phyloP scores from a whole-genome alignment of 495 filamentous ascomycete genomes.

The Arthonia radiata region DNA sequence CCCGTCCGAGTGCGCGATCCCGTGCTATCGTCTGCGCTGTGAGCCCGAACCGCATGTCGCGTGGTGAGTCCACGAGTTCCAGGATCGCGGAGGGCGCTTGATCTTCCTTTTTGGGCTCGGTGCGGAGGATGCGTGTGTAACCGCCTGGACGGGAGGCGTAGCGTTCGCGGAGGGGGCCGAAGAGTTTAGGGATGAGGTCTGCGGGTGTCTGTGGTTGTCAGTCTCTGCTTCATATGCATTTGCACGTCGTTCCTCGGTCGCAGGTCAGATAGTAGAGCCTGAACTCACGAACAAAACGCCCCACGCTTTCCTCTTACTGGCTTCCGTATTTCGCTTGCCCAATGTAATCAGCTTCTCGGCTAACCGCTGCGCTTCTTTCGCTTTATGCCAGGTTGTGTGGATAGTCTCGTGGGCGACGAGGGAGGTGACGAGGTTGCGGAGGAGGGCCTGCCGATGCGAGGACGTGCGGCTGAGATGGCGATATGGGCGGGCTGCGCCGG shows the following conservation, averaged over 20 bases:
- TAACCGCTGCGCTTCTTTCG: constrained; percentile 81
- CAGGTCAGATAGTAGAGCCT: neutral
- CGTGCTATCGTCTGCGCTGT: constrained; percentile 57
- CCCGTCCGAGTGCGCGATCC: constrained; percentile 15
- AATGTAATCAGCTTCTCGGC: constrained; percentile 86
- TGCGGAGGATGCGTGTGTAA: constrained; percentile 79
- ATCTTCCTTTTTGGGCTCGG: constrained; percentile 48
- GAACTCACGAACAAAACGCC: constrained; percentile 60
- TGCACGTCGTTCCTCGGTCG: neutral
- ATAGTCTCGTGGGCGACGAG: constrained; percentile 82
- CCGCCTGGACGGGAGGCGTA: constrained; percentile 67
- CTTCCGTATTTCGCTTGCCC: constrained; percentile 72
- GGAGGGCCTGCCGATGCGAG: constrained; percentile 70
- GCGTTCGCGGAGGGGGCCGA: constrained; percentile 54
- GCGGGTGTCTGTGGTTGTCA: constrained; percentile 26
- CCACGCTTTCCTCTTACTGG: constrained; percentile 36
- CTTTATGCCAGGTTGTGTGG: constrained; percentile 83
- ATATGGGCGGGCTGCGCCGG: constrained; percentile 60
- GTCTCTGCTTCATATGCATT: neutral
- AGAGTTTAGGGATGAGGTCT: constrained; percentile 59
- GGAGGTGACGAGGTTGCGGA: constrained; percentile 91
- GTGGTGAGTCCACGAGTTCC: constrained; percentile 88
- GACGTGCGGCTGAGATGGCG: constrained; percentile 64
- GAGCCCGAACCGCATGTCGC: constrained; percentile 84
- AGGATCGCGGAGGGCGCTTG: constrained; percentile 75